These are phyloP conservation scores for Staphylotrichum tortipilum DNA, from an alignment of 495 filamentous ascomycete species.

Conservation along the genomic window DNA sequence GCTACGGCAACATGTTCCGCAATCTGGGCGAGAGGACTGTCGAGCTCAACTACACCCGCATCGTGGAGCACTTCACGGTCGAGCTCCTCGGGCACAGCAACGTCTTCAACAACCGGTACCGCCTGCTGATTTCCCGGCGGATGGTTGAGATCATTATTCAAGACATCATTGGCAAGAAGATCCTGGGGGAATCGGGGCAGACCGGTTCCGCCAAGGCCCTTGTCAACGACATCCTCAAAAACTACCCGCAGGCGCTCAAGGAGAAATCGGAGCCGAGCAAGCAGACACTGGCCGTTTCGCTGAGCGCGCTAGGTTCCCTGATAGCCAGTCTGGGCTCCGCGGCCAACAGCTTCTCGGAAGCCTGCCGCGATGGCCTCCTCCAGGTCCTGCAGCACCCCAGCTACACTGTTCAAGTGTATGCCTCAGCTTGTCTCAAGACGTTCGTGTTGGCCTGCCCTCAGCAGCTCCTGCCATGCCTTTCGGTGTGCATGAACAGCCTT, in stretches of 20 bases:
- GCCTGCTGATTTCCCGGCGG: constrained; percentile 73
- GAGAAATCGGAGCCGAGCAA: constrained; percentile 88
- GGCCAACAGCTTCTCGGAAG: constrained; percentile 63
- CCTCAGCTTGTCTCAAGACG: constrained; percentile 71
- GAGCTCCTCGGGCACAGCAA: constrained; percentile 71
- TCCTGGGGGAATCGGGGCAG: constrained; percentile 83
- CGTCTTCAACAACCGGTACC: constrained; percentile 78
- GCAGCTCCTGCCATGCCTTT: constrained; percentile 83
- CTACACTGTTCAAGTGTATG: constrained; percentile 88
- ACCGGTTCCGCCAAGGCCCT: constrained; percentile 70
- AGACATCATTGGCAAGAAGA: constrained; percentile 68
- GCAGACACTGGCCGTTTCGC: constrained; percentile 65
- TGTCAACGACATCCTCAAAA: constrained; percentile 83
- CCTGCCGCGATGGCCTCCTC: constrained; percentile 75
- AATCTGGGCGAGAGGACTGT: constrained; percentile 67
- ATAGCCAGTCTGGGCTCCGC: constrained; percentile 77
- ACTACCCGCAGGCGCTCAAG: constrained; percentile 88
- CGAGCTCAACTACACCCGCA: constrained; percentile 68
- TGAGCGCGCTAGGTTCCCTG: constrained; percentile 73
- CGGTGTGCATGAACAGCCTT: constrained; percentile 93
- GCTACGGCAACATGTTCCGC: constrained; percentile 72
- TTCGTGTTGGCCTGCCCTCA: constrained; percentile 87
- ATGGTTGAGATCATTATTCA: constrained; percentile 79
- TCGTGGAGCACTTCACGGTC: constrained; percentile 69
- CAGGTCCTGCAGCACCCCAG: constrained; percentile 91